Conservation (phyloP, 148 eudicot genomes). For the Beta vulgaris region DNA sequence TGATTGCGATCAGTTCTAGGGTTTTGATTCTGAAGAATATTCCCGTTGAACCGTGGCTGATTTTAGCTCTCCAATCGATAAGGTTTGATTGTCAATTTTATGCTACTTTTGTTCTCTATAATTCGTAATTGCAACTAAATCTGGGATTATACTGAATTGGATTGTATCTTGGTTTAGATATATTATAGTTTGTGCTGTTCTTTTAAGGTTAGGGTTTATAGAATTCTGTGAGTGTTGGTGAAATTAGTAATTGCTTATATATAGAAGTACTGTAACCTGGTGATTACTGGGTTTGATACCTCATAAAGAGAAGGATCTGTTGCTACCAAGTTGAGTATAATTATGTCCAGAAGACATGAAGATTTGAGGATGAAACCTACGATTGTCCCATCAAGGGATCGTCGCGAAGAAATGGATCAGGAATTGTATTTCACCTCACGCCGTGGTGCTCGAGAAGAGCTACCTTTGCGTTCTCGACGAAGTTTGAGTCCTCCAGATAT, state of each 20-base stretch:
- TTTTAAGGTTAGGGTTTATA: conserved; percentile 18
- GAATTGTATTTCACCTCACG: conserved; percentile 18
- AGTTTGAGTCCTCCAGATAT: conserved; percentile 27
- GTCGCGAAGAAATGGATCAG: conserved; percentile 10
- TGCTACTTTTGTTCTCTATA: background rate
- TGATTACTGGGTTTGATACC: background rate
- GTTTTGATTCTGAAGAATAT: no score
- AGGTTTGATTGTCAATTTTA: background rate
- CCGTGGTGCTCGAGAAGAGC: conserved; percentile 10
- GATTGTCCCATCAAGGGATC: conserved; percentile 17
- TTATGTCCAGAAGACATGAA: conserved; percentile 23
- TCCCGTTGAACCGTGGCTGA: no score
- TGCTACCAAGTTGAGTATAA: background rate
- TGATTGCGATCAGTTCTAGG: no score
- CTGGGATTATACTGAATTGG: background rate
- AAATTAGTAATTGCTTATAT: background rate
- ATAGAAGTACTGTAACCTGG: background rate
- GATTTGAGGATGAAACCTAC: conserved; percentile 16
- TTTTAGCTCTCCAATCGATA: conserved; percentile 8
- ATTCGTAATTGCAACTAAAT: background rate
- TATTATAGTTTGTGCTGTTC: background rate
- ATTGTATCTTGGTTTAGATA: background rate
- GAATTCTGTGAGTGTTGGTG: background rate
- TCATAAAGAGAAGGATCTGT: background rate
- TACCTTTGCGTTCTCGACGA: conserved; percentile 15